A percentile compares a stretch with the other conserved stretches of the same genome.
phyloP scores from a whole-genome alignment of 192 early-diverging fungal species.

The Spizellomyces punctatus region DNA sequence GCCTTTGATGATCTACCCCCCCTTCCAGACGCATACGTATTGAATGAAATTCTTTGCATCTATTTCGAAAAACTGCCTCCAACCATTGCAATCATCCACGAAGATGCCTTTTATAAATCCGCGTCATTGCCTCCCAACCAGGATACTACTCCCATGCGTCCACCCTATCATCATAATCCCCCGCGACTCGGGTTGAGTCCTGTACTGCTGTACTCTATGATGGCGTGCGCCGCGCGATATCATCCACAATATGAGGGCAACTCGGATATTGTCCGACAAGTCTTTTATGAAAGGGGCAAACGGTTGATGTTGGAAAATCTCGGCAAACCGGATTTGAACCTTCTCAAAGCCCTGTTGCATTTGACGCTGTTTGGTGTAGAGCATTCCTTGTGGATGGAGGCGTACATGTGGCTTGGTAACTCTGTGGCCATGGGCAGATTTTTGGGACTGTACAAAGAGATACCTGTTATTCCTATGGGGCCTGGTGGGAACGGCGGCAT shows the following conservation, averaged over 20 bases:
- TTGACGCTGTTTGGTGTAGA: constrained; percentile 29
- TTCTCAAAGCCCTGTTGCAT: constrained; percentile 27
- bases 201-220: constrained; percentile 30
- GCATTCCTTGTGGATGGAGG: constrained; percentile 33
- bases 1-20: constrained; percentile 31
- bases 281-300: constrained; percentile 27
- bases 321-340: constrained; percentile 22
- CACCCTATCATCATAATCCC: constrained; percentile 14
- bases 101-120: constrained; percentile 23
- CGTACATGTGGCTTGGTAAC: constrained; percentile 33
- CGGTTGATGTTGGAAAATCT: constrained; percentile 6
- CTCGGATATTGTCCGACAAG: not conserved
- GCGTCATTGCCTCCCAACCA: constrained; percentile 17
- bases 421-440: constrained; percentile 24
- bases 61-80: constrained; percentile 31
- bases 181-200: constrained; percentile 20
- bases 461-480: constrained; percentile 1
- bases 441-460: constrained; percentile 24
- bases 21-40: constrained; percentile 17
- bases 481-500: not conserved
- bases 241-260: constrained; percentile 18
- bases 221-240: constrained; percentile 31
- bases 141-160: not conserved
- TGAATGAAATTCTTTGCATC: constrained; percentile 18
- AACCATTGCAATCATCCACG: constrained; percentile 30